A percentile compares a stretch with the other conserved stretches of the same genome.
phyloP scores from a whole-genome alignment of 129 eudicot genomes.

The Chrysanthemum lavandulifolium region DNA sequence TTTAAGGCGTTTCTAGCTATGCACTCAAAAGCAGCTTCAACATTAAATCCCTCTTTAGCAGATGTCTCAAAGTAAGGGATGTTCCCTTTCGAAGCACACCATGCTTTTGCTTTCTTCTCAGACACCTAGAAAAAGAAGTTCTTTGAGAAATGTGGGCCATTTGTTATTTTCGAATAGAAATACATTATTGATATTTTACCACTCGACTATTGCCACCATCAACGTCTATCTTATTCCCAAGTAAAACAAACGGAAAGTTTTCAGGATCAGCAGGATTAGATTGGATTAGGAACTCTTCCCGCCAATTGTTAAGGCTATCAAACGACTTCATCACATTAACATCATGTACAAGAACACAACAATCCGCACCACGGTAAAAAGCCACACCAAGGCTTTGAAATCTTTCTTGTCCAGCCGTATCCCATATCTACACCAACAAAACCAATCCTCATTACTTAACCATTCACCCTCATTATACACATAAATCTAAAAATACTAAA shows the following conservation, averaged over 20 bases:
- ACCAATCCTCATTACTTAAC: neutral
- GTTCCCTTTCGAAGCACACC: conserved; percentile 61
- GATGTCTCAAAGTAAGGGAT: conserved; percentile 59
- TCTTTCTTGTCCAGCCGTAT: conserved; percentile 31
- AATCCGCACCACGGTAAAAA: conserved; percentile 60
- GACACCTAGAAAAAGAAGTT: conserved; percentile 38
- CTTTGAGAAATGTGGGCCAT: neutral
- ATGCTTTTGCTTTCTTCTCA: conserved; percentile 61
- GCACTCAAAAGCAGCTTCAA: conserved; percentile 59
- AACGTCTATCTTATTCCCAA: conserved; percentile 63
- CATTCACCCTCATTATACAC: too few relatives aligned
- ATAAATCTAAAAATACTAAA: too few relatives aligned
- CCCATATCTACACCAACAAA: conserved; percentile 47
- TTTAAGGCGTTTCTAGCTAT: conserved; percentile 53
- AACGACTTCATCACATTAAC: conserved; percentile 60
- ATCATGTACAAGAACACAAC: conserved; percentile 60
- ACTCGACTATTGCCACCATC: conserved; percentile 68
- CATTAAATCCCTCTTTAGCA: conserved; percentile 54
- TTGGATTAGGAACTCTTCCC: conserved; percentile 48
- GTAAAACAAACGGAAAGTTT: conserved; percentile 55
- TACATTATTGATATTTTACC: conserved; percentile 28
- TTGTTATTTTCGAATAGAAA: neutral
- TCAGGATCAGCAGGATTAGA: conserved; percentile 42
- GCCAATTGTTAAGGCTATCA: conserved; percentile 54
- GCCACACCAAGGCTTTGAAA: conserved; percentile 36